phyloP scores from a whole-genome alignment of 2,329 filamentous ascomycete species.

The Neurospora crassa region DNA sequence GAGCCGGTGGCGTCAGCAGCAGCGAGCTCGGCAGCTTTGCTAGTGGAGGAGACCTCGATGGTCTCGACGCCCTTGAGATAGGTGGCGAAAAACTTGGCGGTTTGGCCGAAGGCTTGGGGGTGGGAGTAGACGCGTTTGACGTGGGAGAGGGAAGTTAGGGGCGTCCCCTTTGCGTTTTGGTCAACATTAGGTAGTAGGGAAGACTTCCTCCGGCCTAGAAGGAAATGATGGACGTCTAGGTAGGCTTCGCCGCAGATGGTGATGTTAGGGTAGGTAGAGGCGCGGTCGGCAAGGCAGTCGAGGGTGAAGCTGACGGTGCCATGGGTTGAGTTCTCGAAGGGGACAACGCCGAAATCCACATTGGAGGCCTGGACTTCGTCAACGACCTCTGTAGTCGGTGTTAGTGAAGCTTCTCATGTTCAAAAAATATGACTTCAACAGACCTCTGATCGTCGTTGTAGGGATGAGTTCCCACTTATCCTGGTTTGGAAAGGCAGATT shows the following conservation, averaged over 20 bases:
- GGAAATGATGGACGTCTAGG: constrained; percentile 78
- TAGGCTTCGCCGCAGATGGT: constrained; percentile 77
- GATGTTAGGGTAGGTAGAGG: constrained; percentile 54
- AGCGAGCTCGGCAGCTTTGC: constrained; percentile 71
- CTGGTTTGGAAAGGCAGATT: constrained; percentile 34
- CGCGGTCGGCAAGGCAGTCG: constrained; percentile 74
- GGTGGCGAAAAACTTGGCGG: constrained; percentile 60
- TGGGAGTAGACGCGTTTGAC: constrained; percentile 81
- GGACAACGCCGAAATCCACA: constrained; percentile 69
- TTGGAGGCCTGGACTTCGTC: constrained; percentile 59
- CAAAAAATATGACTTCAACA: background rate
- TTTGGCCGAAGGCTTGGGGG: constrained; percentile 93
- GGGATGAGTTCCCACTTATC: constrained; percentile 37
- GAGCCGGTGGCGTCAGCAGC: constrained; percentile 46
- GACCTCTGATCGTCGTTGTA: constrained; percentile 40
- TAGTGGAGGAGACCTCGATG: constrained; percentile 78
- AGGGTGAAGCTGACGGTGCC: constrained; percentile 85
- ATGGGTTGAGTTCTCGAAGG: constrained; percentile 94
- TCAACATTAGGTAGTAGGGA: constrained; percentile 22
- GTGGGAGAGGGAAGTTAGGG: constrained; percentile 43
- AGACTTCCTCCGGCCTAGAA: constrained; percentile 47
- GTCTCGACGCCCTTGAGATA: constrained; percentile 67
- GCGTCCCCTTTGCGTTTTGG: constrained; percentile 24
- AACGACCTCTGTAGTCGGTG: constrained; percentile 57
- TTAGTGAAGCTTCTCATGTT: constrained; percentile 1